Base-by-base conservation (phyloP, 1,139 yeast species). In the Lodderomyces metapsilosis region DNA sequence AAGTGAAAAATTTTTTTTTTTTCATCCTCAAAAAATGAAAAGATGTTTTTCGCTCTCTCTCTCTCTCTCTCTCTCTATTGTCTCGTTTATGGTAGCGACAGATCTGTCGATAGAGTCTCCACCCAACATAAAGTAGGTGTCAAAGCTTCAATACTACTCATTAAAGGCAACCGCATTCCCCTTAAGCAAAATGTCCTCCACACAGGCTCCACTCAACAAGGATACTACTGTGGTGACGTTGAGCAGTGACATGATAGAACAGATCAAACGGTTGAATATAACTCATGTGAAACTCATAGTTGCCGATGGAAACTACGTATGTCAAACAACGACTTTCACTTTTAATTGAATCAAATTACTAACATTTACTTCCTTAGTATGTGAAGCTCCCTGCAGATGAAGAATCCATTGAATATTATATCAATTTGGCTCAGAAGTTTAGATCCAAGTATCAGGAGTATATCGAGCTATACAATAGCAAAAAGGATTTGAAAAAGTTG, bases 371-470 rank as follows among this genome's bases (percentile, higher is more conserved):
- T n/a, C n/a, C n/a, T 10, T 23, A 23, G 25, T 23, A 23, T 23
- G n/a, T 23, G 9, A 23, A 23, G n/a, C n/a, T 23, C 9, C 25
- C 25, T 12, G 16, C 16, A n/a, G 11, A 15, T n/a, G 30, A 12
- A 16, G 16, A 7, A 12, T n/a, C 16, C 4, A 11, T 16, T 4
- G 52, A 56, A 10, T 56, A 58, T 43, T 59, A 59, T 40, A 45
- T 52, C 21, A 61, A 54, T 42, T 57, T 72, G 39, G 71, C 71
- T 3, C 46, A 47, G 12, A 69, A 68, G 50, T 72, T 72, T 53
- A 61, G 61, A 40, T 34, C 45, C 40, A 64, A 63, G 51, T 72
- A 72, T 52, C 57, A 59, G 38, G 76, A 71, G 47, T 72, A 72
- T 51, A 66, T 64, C 39, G 40, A 47, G 6, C 52, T 71, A 27